These are phyloP conservation scores for Podochytrium sp. DNA, from an alignment of 192 early-diverging fungal species.

Conservation along the genomic window DNA sequence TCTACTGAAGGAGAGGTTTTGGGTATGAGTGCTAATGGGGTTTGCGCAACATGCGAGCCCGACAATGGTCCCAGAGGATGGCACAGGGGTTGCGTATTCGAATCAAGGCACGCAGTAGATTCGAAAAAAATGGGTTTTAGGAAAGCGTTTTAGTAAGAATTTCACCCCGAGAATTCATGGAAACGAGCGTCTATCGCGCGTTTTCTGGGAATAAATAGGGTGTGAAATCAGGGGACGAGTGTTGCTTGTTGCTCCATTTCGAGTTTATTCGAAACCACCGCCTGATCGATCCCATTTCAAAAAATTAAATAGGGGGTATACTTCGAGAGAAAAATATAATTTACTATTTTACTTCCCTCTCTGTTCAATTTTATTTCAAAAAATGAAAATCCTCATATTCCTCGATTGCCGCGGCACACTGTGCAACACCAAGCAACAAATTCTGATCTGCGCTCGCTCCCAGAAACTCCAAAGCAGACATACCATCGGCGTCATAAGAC, in stretches of 20 bases:
- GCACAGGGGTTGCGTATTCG: not conserved
- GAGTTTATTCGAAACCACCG: constrained; percentile 14
- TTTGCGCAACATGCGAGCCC: not conserved
- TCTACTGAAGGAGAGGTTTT: not conserved
- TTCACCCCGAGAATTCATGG: not conserved
- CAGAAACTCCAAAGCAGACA: no score
- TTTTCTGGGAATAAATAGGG: not conserved
- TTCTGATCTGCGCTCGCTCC: no score
- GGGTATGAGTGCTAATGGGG: not conserved
- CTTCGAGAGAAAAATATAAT: no score
- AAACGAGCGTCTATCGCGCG: not conserved
- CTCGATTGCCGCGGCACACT: no score
- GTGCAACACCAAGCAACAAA: no score
- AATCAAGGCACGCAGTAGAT: not conserved
- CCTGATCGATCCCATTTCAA: not conserved
- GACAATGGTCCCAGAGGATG: not conserved
- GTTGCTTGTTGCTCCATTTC: not conserved
- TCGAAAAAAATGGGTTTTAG: no score
- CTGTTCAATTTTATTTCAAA: no score
- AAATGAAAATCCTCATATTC: no score
- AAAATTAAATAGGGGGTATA: no score
- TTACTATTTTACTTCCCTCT: no score
- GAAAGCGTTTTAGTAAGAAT: not conserved
- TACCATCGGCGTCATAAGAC: no score
- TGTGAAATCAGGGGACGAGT: not conserved